A percentile compares a stretch with the other conserved stretches of the same genome.
These are phyloP conservation scores for Oryza glaberrima DNA, from an alignment of 176 grass and related monocot genomes.

Conservation along the genomic window DNA sequence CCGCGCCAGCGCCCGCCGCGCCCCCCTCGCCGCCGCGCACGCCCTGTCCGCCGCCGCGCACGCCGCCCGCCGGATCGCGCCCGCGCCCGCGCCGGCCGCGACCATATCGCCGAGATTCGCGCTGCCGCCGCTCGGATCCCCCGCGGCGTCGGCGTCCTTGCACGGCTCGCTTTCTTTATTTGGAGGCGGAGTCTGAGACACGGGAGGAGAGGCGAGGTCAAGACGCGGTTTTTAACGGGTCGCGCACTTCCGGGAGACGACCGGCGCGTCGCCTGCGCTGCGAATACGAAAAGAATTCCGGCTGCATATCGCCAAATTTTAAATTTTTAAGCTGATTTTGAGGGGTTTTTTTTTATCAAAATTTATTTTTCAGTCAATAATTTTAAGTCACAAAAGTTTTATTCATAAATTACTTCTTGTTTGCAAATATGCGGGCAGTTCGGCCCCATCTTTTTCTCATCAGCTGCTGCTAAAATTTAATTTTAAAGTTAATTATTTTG, in stretches of 20 bases:
- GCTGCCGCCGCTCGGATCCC: neutral
- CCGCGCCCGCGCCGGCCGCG: conserved; percentile 36
- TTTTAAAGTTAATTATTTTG: no score
- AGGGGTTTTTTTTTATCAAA: no score
- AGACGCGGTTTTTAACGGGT: conserved; percentile 16
- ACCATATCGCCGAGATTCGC: neutral
- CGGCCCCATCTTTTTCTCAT: no score
- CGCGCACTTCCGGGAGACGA: neutral
- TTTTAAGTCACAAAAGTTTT: no score
- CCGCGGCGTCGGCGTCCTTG: no score
- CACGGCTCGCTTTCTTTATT: neutral
- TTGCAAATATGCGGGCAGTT: no score
- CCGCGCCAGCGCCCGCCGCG: conserved; percentile 55
- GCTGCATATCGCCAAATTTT: no score
- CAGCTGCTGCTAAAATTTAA: no score
- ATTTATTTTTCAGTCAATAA: no score
- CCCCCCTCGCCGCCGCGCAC: conserved; percentile 45
- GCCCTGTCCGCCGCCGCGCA: conserved; percentile 52
- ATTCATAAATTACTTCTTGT: no score
- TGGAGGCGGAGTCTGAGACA: neutral
- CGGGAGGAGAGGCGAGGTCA: neutral
- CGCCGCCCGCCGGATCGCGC: conserved; percentile 64
- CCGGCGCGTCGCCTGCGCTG: neutral
- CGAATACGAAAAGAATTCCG: neutral
- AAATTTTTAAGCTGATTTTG: no score